Percentiles rank a stretch among this genome's conserved stretches.
Conservation (phyloP, 2,329 filamentous ascomycete genomes). For the Rhinocladiella similis region DNA sequence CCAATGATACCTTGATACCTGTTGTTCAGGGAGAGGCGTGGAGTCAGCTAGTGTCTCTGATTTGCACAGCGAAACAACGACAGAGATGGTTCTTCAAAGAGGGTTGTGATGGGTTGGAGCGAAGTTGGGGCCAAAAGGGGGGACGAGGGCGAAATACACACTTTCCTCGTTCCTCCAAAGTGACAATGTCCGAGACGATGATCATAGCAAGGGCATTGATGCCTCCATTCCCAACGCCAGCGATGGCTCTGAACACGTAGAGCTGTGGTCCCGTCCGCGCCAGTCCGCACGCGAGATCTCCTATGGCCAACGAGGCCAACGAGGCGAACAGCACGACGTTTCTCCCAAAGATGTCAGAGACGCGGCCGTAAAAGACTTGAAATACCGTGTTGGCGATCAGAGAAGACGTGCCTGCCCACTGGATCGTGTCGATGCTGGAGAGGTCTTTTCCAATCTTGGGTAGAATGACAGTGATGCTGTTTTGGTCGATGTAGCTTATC, state of each 20-base stretch:
- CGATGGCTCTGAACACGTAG: slow-evolving; percentile 61
- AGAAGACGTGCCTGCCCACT: slow-evolving; percentile 12
- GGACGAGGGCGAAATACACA: slow-evolving; percentile 30
- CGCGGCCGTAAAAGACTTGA: slow-evolving; percentile 62
- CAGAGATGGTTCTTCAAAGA: no score
- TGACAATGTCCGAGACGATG: slow-evolving; percentile 61
- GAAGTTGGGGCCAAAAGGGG: no score
- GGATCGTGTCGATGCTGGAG: neutral
- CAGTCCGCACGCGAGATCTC: slow-evolving; percentile 61
- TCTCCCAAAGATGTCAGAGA: slow-evolving; percentile 62
- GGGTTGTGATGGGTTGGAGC: no score
- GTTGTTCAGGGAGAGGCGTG: no score
- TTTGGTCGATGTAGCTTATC: neutral
- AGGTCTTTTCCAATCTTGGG: neutral
- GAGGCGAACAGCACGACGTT: slow-evolving; percentile 59
- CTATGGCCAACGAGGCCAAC: slow-evolving; percentile 54
- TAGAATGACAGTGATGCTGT: neutral
- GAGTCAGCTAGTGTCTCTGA: neutral
- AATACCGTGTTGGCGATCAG: slow-evolving; percentile 52
- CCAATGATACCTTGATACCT: neutral
- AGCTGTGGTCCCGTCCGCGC: slow-evolving; percentile 57
- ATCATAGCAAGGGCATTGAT: slow-evolving; percentile 62
- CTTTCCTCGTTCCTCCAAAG: slow-evolving; percentile 59
- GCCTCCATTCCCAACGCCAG: slow-evolving; percentile 62
- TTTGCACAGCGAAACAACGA: no score